Percentiles rank a stretch among this genome's conserved stretches.
These are phyloP conservation scores for Calonectria hawksworthii DNA, from an alignment of 2,329 filamentous ascomycete genomes.

Conservation along the genomic window DNA sequence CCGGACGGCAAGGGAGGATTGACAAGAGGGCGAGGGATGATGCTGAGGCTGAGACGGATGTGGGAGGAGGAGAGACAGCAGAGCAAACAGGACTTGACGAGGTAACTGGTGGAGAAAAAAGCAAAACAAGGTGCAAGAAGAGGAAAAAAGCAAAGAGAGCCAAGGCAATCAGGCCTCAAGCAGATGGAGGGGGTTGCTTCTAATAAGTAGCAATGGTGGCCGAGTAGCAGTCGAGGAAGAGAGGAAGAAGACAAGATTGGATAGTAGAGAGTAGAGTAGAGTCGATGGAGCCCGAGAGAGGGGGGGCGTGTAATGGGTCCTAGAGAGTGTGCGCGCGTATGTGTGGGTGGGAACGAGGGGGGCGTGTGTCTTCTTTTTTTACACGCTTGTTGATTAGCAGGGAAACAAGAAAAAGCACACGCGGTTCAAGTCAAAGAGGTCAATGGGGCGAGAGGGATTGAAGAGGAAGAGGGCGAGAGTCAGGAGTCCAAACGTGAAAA, in stretches of 20 bases:
- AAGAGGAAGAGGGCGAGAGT: neutral
- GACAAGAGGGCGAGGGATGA: neutral
- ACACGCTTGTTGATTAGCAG: neutral
- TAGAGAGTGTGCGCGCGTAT: neutral
- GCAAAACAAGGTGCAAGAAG: constrained; percentile 20
- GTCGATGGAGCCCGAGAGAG: neutral
- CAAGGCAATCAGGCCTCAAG: neutral
- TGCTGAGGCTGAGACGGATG: constrained; percentile 17
- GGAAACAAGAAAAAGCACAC: neutral
- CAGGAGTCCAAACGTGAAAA: neutral
- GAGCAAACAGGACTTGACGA: constrained; percentile 7
- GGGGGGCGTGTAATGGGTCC: neutral
- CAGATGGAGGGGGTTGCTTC: neutral
- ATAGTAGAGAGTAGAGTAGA: neutral
- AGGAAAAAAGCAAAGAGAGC: constrained; percentile 22
- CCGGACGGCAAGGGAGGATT: constrained; percentile 13
- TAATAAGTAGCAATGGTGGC: neutral
- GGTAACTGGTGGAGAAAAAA: constrained; percentile 39
- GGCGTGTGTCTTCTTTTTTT: neutral
- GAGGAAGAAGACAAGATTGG: neutral
- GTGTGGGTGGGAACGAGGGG: neutral
- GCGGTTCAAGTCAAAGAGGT: constrained; percentile 2
- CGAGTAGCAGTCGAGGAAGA: neutral
- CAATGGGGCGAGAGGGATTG: neutral
- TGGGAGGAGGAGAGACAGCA: constrained; percentile 23